Evolutionary conservation across 2,329 filamentous ascomycete genomes (phyloP).

Genomic region (Incumbomyces delicatus): DNA sequence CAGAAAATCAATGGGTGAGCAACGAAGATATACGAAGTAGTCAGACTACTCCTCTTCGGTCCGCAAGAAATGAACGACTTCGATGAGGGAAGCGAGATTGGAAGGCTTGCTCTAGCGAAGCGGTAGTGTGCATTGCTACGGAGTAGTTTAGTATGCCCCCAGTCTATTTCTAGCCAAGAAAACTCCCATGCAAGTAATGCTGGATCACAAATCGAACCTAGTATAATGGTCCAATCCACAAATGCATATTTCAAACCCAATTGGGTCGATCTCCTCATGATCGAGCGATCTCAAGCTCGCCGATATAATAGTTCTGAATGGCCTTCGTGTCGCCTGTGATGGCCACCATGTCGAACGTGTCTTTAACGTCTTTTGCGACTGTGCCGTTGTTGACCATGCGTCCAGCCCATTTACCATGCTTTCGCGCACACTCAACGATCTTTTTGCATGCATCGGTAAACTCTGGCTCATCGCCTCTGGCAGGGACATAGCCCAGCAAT

Average conservation of each 20-base stretch:
- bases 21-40: neutral
- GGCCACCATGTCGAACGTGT: slow-evolving; percentile 36
- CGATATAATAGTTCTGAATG: slow-evolving; percentile 42
- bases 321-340: slow-evolving; percentile 39
- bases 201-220: neutral
- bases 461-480: slow-evolving; percentile 45
- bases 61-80: too few species aligned
- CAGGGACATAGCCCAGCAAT: slow-evolving; percentile 51
- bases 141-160: too few species aligned
- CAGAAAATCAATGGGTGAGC: too few species aligned
- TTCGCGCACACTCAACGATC: slow-evolving; percentile 47
- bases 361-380: slow-evolving; percentile 30
- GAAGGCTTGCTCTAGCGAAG: too few species aligned
- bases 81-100: too few species aligned
- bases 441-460: slow-evolving; percentile 51
- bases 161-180: too few species aligned
- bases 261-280: slow-evolving; percentile 20
- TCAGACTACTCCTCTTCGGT: too few species aligned
- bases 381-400: slow-evolving; percentile 39
- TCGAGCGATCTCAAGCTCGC: slow-evolving; percentile 32
- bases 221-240: neutral
- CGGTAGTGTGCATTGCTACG: too few species aligned
- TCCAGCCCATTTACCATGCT: slow-evolving; percentile 57
- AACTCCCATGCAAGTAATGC: too few species aligned
- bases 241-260: neutral